These are phyloP conservation scores for Debaryomyces nepalensis DNA, from an alignment of 1,139 yeast species.

Conservation along the genomic window DNA sequence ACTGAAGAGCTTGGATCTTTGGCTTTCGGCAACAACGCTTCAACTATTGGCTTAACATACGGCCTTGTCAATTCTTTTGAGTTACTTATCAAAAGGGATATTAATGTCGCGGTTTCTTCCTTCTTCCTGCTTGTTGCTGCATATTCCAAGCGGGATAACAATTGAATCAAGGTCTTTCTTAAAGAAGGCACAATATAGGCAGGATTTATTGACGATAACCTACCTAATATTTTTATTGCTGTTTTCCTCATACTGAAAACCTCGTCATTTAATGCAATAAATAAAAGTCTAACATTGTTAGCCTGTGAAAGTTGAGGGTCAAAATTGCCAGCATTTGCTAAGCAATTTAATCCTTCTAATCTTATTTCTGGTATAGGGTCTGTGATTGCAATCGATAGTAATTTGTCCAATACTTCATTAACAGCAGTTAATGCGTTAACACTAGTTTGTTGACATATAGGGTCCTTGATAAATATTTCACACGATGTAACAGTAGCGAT, in stretches of 20 bases:
- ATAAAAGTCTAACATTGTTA: conserved; percentile 79
- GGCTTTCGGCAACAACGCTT: conserved; percentile 78
- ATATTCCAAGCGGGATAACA: conserved; percentile 82
- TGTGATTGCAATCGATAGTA: conserved; percentile 84
- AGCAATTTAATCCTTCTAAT: conserved; percentile 71
- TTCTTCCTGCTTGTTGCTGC: conserved; percentile 76
- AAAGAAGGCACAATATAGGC: conserved; percentile 95
- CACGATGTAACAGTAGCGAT: conserved; percentile 87
- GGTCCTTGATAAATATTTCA: conserved; percentile 75
- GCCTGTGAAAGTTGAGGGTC: conserved; percentile 96
- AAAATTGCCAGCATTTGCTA: conserved; percentile 65
- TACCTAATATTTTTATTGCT: conserved; percentile 81
- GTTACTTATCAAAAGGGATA: conserved; percentile 74
- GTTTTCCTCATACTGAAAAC: conserved; percentile 79
- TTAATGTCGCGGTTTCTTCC: conserved; percentile 83
- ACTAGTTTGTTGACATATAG: conserved; percentile 84
- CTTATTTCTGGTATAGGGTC: conserved; percentile 88
- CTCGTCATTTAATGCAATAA: conserved; percentile 92
- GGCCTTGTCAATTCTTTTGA: conserved; percentile 85
- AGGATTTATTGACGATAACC: conserved; percentile 85
- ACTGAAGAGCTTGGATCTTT: conserved; percentile 76
- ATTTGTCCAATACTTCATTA: conserved; percentile 78
- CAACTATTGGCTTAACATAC: conserved; percentile 86
- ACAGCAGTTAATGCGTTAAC: conserved; percentile 84
- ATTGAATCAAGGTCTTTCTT: conserved; percentile 82